These are phyloP conservation scores for Paecilomyces variotii DNA, from an alignment of 2,329 filamentous ascomycete genomes.

Conservation along the genomic window DNA sequence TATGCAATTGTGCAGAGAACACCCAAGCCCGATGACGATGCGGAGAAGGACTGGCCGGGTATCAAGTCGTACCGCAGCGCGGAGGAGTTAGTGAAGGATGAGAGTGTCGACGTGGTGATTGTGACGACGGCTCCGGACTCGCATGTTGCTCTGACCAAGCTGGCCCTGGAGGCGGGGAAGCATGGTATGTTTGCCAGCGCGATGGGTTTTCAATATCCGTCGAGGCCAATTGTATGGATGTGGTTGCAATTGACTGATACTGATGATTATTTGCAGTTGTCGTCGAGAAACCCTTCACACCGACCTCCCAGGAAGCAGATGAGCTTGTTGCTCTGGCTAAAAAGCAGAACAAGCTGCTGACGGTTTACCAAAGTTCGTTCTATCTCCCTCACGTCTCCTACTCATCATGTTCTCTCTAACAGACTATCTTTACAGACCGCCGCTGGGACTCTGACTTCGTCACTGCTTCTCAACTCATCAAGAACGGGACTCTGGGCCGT, in stretches of 20 bases:
- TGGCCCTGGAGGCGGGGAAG: conserved; percentile 62
- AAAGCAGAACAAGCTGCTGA: conserved; percentile 46
- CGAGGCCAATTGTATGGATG: not conserved
- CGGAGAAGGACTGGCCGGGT: conserved; percentile 58
- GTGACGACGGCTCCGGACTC: conserved; percentile 64
- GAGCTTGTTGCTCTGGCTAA: conserved; percentile 51
- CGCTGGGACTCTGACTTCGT: conserved; percentile 72
- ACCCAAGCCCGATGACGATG: conserved; percentile 57
- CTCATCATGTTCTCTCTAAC: conserved; percentile 1
- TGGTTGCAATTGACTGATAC: not conserved
- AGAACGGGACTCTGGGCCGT: conserved; percentile 55
- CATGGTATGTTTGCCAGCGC: conserved; percentile 38
- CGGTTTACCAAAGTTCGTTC: conserved; percentile 58
- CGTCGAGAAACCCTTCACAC: conserved; percentile 77
- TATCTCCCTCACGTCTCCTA: not conserved
- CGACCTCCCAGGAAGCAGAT: conserved; percentile 59
- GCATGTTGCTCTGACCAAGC: conserved; percentile 58
- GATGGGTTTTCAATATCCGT: not conserved
- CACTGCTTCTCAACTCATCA: conserved; percentile 57
- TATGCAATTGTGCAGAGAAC: conserved; percentile 69
- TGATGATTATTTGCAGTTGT: conserved; percentile 44
- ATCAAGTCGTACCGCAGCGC: conserved; percentile 57
- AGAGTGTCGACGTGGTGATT: conserved; percentile 59
- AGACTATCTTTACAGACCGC: conserved; percentile 40
- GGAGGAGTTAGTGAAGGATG: conserved; percentile 57